Evolutionary conservation across 2,329 filamentous ascomycete genomes (phyloP), one percentile per base, ranked within the genome.

Genomic region (Fusarium siculi): DNA sequence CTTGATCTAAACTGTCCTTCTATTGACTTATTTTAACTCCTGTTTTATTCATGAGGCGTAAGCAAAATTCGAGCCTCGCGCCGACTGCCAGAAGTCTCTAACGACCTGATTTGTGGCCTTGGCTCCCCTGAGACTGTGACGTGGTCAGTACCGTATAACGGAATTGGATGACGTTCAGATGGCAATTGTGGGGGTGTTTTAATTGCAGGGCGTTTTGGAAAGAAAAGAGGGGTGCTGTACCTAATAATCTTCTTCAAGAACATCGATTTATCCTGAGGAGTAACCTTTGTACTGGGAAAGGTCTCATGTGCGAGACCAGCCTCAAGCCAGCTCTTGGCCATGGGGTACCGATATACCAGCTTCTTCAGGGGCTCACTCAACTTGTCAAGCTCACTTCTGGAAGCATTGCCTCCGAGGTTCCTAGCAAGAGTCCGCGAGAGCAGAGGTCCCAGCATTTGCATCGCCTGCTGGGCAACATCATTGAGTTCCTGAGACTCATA

Each of bases 71-170:
- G 87, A 86, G 11, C 88, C 88, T 68, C 92, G 85, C 69, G 91
- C 91, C 5, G 87, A 85, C n/a, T 93, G 82, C 90, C 92, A 95
- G 78, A 94, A 94, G 36, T 93, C 91, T 66, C 89, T 87, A 7
- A 93, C 89, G 2, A 93, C 85, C 61, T 90, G 87, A 71, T 91
- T 93, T 7, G 92, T 93, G 55, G 86, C 83, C 70, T 88, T 86
- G 3, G 88, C 85, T 12, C 93, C 92, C 43, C 93, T 85, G 39
- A 93, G 83, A 77, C 90, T 92, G 63, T 19, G 9, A 23, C 2
- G 28, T 10, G 4, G 32, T 69, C 30, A 69, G 66, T 58, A 30
- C 23, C 15, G 14, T 18, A 19, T 40, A 10, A 18, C 16, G 7
- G 7, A 16, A 14, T 4, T 12, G 3, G 9, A 37, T 36, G 42